Base-by-base conservation (phyloP, 805 yeast species). In the Jamesozyma piceae region DNA sequence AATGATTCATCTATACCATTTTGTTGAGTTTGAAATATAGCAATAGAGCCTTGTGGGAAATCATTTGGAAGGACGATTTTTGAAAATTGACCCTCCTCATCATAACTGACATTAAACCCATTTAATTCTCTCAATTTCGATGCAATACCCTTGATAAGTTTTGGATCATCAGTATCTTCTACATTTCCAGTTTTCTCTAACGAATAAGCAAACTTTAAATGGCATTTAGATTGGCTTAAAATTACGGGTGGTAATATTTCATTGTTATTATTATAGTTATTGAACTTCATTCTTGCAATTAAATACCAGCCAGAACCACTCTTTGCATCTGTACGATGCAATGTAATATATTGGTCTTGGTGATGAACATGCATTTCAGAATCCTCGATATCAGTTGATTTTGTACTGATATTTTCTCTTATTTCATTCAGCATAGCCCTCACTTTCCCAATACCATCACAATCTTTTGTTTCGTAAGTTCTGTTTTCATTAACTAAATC, bases 341-440 rank as follows among this genome's bases (percentile, higher is more conserved):
- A 78, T 0, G 97, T 89, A 45, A 90, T 85, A 60, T 73, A 90
- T 60, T 89, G 95, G 13, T 85, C 95, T 49, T 88, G 95, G 55
- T 85, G 96, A 57, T 90, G 97, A 33, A 90, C 84, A 60, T 85
- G 90, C 83, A 85, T 87, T 63, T 90, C 97, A 52, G 84, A 84
- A 49, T 85, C 94, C 42, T 67, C 71, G 33, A 63, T 58, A 39
- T 58, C 62, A 30, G 51, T 50, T 30, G 62, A 62, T 46, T 79
- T 78, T 19, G 60, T 62, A 1, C 86, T 78, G 39, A 83, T 69
- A 10, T 69, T 60, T 34, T 67, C 63, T 49, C 92, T 70, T n/a
- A 83, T 74, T 10, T 61, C 62, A 55, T 81, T 74, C 41, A 84
- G 63, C 44, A 71, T 65, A 14, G 63, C 54, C 61, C 89, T 92